Conservation (phyloP, 768 basidiomycete genomes). For the Tricholoma matsutake region DNA sequence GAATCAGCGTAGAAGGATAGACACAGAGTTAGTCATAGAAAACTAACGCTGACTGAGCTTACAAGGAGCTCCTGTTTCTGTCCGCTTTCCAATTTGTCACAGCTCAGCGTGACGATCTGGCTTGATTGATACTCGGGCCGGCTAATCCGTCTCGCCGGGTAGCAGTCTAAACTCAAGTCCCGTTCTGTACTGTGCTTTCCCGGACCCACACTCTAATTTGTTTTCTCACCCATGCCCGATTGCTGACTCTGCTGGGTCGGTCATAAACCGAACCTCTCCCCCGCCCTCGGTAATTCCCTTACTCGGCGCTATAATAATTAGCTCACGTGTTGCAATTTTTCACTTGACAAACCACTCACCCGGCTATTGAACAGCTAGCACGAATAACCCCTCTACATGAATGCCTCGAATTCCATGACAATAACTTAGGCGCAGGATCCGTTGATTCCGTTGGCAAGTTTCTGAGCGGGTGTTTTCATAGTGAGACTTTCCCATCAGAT, state of each 20-base stretch:
- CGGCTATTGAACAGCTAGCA: too few species aligned
- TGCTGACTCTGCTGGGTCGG: background rate
- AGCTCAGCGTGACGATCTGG: background rate
- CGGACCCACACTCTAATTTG: background rate
- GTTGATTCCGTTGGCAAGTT: too few species aligned
- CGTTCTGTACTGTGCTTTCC: background rate
- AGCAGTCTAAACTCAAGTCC: too few species aligned
- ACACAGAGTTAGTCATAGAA: slow-evolving; percentile 26
- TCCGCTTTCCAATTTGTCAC: slow-evolving; percentile 11
- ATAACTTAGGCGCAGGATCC: too few species aligned
- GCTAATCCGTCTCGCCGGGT: too few species aligned
- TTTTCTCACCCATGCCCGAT: background rate
- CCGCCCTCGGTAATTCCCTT: background rate
- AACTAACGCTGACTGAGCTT: slow-evolving; percentile 27
- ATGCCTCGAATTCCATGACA: background rate
- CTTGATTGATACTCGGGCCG: background rate
- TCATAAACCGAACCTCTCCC: background rate
- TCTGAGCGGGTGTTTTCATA: too few species aligned
- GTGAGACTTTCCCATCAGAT: background rate
- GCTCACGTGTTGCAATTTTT: too few species aligned
- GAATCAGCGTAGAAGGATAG: slow-evolving; percentile 4
- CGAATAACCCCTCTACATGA: too few species aligned
- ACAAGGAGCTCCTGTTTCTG: slow-evolving; percentile 4
- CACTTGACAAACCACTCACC: background rate
- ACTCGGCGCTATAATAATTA: background rate